Conservation (phyloP, 2,329 filamentous ascomycete genomes). For the Hansfordia pulvinata region DNA sequence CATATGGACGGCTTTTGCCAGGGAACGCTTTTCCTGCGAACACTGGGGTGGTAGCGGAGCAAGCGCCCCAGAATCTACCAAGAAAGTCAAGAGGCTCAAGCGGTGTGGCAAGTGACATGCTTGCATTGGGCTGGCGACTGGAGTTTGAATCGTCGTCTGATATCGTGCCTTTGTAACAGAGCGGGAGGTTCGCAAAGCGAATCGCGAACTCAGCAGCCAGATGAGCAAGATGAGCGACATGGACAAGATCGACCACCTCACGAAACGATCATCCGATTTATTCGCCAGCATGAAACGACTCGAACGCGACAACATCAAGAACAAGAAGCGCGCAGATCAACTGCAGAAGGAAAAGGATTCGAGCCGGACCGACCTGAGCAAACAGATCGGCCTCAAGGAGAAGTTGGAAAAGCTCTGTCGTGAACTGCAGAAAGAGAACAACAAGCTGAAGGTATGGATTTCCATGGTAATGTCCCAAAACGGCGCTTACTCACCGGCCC, state of each 20-base stretch:
- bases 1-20: too few species aligned
- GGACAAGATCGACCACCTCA: conserved; percentile 80
- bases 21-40: too few species aligned
- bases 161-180: too few species aligned
- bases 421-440: conserved; percentile 92
- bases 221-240: conserved; percentile 86
- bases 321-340: conserved; percentile 88
- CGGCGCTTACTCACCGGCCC: conserved; percentile 1
- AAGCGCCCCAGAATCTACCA: too few species aligned
- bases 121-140: too few species aligned
- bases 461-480: too few species aligned
- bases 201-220: conserved; percentile 76
- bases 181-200: conserved; percentile 49
- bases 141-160: too few species aligned
- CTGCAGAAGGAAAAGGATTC: conserved; percentile 95
- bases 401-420: conserved; percentile 93
- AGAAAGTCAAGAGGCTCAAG: too few species aligned
- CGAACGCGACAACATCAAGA: conserved; percentile 87
- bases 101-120: too few species aligned
- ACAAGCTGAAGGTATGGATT: conserved; percentile 79
- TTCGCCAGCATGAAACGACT: conserved; percentile 90
- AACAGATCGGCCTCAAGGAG: conserved; percentile 82
- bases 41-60: too few species aligned
- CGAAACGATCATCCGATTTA: conserved; percentile 83
- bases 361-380: conserved; percentile 74